Conservation (phyloP, 164 flowering plant genomes). For the Houttuynia cordata region DNA sequence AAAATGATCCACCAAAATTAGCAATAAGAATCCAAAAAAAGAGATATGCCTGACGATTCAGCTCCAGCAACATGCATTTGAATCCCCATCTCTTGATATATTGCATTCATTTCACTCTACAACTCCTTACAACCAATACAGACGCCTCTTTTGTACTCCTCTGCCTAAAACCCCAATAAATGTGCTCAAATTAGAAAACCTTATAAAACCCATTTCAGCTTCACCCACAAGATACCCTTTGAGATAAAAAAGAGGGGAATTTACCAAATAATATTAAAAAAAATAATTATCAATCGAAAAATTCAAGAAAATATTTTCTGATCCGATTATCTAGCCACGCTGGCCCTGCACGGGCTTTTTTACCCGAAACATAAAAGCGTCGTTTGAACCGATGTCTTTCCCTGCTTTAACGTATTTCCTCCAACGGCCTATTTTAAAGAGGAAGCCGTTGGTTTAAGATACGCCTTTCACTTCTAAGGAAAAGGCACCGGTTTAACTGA, state of each 20-base stretch:
- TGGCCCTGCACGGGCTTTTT: too few relatives aligned
- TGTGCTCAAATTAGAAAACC: not conserved
- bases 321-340: too few relatives aligned
- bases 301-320: too few relatives aligned
- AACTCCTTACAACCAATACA: not conserved
- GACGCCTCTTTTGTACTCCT: not conserved
- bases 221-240: conserved; percentile 2
- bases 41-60: not conserved
- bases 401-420: too few relatives aligned
- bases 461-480: too few relatives aligned
- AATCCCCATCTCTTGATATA: not conserved
- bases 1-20: not conserved
- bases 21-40: not conserved
- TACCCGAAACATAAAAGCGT: too few relatives aligned
- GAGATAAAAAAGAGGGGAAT: conserved; percentile 14
- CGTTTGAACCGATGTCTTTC: too few relatives aligned
- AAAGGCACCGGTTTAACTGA: too few relatives aligned
- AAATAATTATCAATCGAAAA: too few relatives aligned
- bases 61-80: not conserved
- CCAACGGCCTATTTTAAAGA: too few relatives aligned
- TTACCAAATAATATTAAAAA: too few relatives aligned
- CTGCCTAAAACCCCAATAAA: not conserved
- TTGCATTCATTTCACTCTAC: not conserved
- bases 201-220: not conserved
- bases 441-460: too few relatives aligned